Base-by-base conservation (phyloP, 2,329 filamentous ascomycete genomes). In the Parasarocladium wereldwijsianum region DNA sequence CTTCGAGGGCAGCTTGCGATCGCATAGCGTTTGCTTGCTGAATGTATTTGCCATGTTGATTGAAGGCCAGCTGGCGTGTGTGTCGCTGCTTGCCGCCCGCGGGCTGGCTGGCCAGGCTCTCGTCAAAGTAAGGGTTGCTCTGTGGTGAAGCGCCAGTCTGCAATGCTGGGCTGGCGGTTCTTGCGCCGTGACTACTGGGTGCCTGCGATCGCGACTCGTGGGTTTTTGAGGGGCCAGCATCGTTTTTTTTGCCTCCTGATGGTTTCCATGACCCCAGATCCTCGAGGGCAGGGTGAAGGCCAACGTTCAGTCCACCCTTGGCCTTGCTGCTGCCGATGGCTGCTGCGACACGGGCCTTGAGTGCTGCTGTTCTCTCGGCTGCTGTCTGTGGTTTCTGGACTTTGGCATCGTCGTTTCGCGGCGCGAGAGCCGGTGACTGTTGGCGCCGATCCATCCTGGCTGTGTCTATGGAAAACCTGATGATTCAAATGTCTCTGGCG, bases 11-110 rank as follows among this genome's bases (percentile, higher is more conserved):
- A 24, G 79, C 84, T 55, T 94, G 86, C 36, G 84, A 72, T 37
- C 90, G 76, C 31, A 94, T 60, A 33, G 86, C 86, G 50, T 83
- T 87, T 6, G 82, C 90, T 55, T 96, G 87, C 39, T 85, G 78
- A 36, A 96, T 93, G 47, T 93, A 96, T 65, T 96, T 96, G 31
- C 90, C 90, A 52, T 93, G 92, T 42, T 86, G 76, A 44, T 94
- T 93, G 62, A 98, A 96, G 9, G 84, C 60, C 12, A 98, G 64
- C 39, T 82, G 75, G 35, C 82, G 75, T 8, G 83, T 70, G 38
- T 80, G 66, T 29, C 85, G 69, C 21, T 67, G 62, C 42, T 77
- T 81, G 18, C 49, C 44, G 52, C 62, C 38, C 46, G 32, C 60
- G 58, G 39, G 64, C 63, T 77, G 72, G 4, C 65, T 58, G n/a